Conservation (phyloP, 2,329 filamentous ascomycete species). For the Aspergillus arachidicola region DNA sequence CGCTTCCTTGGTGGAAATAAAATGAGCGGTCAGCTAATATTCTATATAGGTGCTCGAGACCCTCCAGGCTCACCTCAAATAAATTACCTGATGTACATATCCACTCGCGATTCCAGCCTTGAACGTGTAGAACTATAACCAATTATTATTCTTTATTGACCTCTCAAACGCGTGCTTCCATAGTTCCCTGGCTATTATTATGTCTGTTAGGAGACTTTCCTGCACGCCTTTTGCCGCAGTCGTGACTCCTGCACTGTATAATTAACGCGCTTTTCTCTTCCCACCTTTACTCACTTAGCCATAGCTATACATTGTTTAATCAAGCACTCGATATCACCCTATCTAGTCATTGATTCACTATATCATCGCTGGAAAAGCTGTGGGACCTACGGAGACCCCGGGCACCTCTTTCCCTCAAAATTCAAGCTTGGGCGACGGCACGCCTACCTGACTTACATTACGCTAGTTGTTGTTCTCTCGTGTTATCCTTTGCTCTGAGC, state of each 20-base stretch:
- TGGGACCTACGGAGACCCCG: no score
- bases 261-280: not conserved
- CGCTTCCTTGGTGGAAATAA: no score
- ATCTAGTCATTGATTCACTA: not conserved
- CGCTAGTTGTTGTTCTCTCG: not conserved
- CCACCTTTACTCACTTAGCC: not conserved
- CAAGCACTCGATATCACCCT: not conserved
- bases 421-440: not conserved
- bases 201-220: not conserved
- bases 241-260: not conserved
- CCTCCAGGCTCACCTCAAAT: conserved; percentile 53
- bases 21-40: conserved; percentile 10
- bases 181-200: not conserved
- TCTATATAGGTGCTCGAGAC: conserved; percentile 50
- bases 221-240: not conserved
- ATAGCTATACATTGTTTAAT: no score
- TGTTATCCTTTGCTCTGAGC: not conserved
- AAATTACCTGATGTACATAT: conserved; percentile 45
- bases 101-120: conserved; percentile 33
- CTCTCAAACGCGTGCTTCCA: not conserved
- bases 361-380: no score
- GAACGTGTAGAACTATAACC: conserved; percentile 46
- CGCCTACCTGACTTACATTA: not conserved
- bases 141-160: conserved; percentile 12
- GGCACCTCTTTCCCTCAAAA: not conserved